phyloP scores from a whole-genome alignment of 176 grass and related monocot species.

The Eleusine coracana region DNA sequence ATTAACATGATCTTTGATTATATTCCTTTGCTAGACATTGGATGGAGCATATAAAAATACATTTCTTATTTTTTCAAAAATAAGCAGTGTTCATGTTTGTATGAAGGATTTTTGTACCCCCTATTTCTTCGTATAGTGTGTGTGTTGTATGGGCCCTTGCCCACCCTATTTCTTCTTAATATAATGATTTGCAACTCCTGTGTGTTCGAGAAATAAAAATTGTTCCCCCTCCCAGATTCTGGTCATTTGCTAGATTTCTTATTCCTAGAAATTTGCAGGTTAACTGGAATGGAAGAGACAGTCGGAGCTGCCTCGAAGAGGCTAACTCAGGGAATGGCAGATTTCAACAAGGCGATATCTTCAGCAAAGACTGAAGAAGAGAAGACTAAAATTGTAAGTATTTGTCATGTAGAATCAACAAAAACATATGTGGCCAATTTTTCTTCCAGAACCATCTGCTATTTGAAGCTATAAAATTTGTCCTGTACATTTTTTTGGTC shows the following conservation, averaged over 20 bases:
- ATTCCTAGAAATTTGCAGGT: conserved; percentile 56
- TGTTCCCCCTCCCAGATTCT: neutral
- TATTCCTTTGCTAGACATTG: neutral
- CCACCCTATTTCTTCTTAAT: too few relatives aligned
- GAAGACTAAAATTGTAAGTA: conserved; percentile 82
- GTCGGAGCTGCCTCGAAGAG: conserved; percentile 76
- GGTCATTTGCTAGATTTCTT: conserved; percentile 23
- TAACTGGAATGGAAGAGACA: conserved; percentile 81
- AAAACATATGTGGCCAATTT: conserved; percentile 6
- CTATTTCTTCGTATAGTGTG: too few relatives aligned
- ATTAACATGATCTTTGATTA: conserved; percentile 26
- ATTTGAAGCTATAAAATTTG: conserved; percentile 25
- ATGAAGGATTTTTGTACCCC: neutral
- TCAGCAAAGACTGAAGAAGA: conserved; percentile 86
- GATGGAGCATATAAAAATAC: conserved; percentile 1
- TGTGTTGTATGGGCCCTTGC: too few relatives aligned
- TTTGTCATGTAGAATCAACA: conserved; percentile 22
- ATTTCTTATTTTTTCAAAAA: neutral
- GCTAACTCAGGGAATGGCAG: conserved; percentile 82
- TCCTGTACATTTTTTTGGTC: neutral
- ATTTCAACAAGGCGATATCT: conserved; percentile 83
- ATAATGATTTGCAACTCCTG: too few relatives aligned
- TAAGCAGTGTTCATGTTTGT: neutral
- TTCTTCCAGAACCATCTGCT: conserved; percentile 21
- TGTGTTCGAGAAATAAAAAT: too few relatives aligned